Evolutionary conservation across 345 rosid genomes (phyloP).

Genomic region (Dipteronia dyeriana): DNA sequence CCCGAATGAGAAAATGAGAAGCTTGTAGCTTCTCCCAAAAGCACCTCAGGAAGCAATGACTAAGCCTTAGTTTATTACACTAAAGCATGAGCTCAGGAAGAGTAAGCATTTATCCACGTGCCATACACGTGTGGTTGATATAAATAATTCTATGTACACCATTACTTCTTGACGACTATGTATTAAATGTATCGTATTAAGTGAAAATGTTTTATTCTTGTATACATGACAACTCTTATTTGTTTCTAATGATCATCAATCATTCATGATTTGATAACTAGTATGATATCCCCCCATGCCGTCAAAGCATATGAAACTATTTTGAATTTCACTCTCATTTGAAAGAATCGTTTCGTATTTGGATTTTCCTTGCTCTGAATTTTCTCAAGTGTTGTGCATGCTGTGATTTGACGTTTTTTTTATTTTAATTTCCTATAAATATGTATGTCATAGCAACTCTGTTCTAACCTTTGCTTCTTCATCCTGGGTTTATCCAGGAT

Average conservation of each 20-base stretch:
- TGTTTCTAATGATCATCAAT: neutral
- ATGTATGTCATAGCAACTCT: neutral
- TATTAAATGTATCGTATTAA: neutral
- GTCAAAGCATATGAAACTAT: neutral
- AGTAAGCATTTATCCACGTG: neutral
- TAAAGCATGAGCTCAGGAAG: neutral
- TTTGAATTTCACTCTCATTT: neutral
- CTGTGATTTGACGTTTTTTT: neutral
- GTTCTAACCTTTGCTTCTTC: conserved; percentile 16
- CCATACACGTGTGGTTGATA: neutral
- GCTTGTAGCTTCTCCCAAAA: too few relatives aligned
- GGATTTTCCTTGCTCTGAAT: neutral
- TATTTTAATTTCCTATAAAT: neutral
- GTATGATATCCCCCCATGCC: neutral
- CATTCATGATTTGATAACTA: neutral
- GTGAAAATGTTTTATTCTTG: neutral
- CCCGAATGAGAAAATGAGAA: too few relatives aligned
- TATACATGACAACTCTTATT: neutral
- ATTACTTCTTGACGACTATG: neutral
- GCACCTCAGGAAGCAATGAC: too few relatives aligned
- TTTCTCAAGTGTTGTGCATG: neutral
- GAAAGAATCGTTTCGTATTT: neutral
- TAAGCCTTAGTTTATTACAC: neutral
- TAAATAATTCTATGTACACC: neutral
- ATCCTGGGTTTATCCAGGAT: conserved; percentile 50